Conservation (phyloP, 2,329 filamentous ascomycete genomes). For the Thelonectria olida region DNA sequence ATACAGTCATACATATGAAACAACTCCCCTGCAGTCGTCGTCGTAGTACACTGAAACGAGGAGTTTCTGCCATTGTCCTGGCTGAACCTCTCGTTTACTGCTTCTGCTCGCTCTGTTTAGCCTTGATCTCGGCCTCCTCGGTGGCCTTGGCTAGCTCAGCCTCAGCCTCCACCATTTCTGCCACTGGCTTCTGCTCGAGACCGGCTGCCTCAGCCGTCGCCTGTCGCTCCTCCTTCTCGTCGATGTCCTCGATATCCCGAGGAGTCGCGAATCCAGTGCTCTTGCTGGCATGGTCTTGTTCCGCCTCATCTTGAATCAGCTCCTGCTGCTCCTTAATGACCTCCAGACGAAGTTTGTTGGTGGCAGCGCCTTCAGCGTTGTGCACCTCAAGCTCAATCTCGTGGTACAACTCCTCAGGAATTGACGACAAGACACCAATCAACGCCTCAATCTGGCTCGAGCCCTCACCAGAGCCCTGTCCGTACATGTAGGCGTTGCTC, state of each 20-base stretch:
- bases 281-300: constrained; percentile 86
- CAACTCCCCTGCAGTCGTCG: constrained; percentile 28
- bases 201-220: constrained; percentile 59
- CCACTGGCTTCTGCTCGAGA: constrained; percentile 58
- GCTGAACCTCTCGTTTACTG: constrained; percentile 9
- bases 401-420: constrained; percentile 98
- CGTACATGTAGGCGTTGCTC: constrained; percentile 98
- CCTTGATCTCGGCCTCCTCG: constrained; percentile 39
- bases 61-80: constrained; percentile 8
- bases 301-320: constrained; percentile 95
- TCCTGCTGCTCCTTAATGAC: constrained; percentile 98
- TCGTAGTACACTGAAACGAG: constrained; percentile 36
- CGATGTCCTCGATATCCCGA: constrained; percentile 90
- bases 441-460: constrained; percentile 92
- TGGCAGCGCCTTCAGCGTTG: constrained; percentile 94
- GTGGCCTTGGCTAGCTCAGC: constrained; percentile 51
- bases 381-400: constrained; percentile 99
- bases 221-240: constrained; percentile 85
- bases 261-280: constrained; percentile 78
- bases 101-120: constrained; percentile 49
- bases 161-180: constrained; percentile 66
- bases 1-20: constrained; percentile 46
- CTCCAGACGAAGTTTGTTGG: constrained; percentile 98
- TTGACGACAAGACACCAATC: constrained; percentile 89
- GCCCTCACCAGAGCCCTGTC: constrained; percentile 87